Evolutionary conservation across 78 protist species (phyloP).

Genomic region (Goniomonas avonlea): DNA sequence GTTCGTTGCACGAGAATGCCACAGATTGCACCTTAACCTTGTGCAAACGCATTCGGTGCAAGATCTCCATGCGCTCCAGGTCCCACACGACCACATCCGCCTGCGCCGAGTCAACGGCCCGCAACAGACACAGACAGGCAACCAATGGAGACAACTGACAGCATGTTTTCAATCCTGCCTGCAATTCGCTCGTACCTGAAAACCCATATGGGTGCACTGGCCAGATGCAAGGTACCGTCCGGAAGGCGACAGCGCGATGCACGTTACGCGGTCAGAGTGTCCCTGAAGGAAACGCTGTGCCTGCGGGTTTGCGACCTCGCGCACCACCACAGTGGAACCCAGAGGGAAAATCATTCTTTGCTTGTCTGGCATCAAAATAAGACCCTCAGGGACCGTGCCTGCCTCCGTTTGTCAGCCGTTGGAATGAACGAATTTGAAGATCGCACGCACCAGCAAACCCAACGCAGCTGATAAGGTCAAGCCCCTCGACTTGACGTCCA

Average conservation of each 20-base stretch:
- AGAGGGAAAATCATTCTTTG: not conserved
- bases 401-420: not conserved
- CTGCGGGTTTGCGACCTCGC: not conserved
- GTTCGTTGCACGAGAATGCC: conserved; percentile 48
- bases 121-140: not conserved
- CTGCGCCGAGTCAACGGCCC: not conserved
- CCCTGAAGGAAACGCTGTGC: not conserved
- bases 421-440: not conserved
- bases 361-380: conserved; percentile 1
- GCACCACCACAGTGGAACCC: conserved; percentile 10
- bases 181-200: conserved; percentile 12
- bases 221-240: conserved; percentile 61
- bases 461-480: not conserved
- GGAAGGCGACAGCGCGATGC: conserved; percentile 33
- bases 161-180: not conserved
- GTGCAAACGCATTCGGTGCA: conserved; percentile 48
- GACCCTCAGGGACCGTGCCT: not conserved
- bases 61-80: not conserved
- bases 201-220: conserved; percentile 58
- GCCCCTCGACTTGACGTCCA: too few relatives aligned
- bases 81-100: conserved; percentile 63
- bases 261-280: conserved; percentile 30
- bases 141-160: not conserved
- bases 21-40: conserved; percentile 49
- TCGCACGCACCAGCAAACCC: not conserved